Percentiles rank a stretch among this genome's conserved stretches.
phyloP scores from a whole-genome alignment of 345 rosid species.

The Carallia brachiata region DNA sequence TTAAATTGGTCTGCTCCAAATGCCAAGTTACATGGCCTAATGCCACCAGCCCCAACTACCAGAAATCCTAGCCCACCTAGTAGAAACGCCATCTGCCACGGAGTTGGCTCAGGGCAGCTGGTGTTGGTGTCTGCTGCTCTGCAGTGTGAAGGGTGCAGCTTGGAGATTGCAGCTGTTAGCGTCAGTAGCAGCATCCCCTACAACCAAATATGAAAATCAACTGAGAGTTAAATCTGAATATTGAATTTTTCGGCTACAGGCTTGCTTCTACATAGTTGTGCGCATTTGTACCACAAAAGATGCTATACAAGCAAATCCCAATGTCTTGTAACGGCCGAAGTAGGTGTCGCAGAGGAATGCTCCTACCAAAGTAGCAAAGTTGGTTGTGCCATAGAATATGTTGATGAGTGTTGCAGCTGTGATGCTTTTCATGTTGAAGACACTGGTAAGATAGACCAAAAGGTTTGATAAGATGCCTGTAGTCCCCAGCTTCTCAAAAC shows the following conservation, averaged over 20 bases:
- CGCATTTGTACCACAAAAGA: conserved; percentile 21
- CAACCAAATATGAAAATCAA: background rate
- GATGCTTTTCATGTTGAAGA: conserved; percentile 23
- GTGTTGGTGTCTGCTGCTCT: background rate
- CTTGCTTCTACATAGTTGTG: background rate
- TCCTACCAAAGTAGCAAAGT: conserved; percentile 18
- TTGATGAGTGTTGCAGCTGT: conserved; percentile 21
- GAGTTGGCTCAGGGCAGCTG: conserved; percentile 13
- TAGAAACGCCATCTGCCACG: conserved; percentile 22
- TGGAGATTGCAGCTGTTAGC: conserved; percentile 19
- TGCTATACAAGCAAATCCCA: conserved; percentile 17
- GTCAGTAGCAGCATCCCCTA: conserved; percentile 23
- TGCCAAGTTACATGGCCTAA: conserved; percentile 21
- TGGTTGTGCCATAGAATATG: conserved; percentile 18
- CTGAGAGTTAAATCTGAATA: too few species aligned
- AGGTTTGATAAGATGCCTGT: conserved; percentile 18
- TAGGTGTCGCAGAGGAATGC: conserved; percentile 26
- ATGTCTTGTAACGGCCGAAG: conserved; percentile 24
- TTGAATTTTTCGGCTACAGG: background rate
- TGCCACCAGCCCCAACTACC: conserved; percentile 23
- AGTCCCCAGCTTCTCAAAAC: conserved; percentile 26
- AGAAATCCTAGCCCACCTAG: conserved; percentile 6
- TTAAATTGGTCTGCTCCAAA: conserved; percentile 27
- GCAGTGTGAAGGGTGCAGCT: conserved; percentile 19
- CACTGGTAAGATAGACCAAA: conserved; percentile 22